Percentiles rank a stretch among this genome's conserved stretches.
phyloP scores from a whole-genome alignment of 768 basidiomycete species.

The Suillus paluster region DNA sequence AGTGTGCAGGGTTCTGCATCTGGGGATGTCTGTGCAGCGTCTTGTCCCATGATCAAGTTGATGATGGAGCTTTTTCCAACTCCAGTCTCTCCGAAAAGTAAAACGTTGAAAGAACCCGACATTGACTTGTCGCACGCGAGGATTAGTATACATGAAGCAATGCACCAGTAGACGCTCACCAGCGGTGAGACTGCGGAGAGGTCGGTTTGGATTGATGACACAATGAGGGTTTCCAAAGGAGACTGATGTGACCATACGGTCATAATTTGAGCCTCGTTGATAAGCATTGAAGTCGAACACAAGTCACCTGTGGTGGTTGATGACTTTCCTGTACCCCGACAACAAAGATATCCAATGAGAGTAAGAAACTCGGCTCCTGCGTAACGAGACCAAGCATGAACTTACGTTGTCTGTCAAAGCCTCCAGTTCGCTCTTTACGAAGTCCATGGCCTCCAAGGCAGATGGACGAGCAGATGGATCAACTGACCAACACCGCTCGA shows the following conservation, averaged over 20 bases:
- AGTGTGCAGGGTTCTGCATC: constrained; percentile 43
- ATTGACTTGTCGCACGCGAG: not conserved
- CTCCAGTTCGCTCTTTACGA: not conserved
- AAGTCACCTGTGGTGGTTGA: not conserved
- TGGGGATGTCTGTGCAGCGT: constrained; percentile 35
- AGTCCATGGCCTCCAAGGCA: not conserved
- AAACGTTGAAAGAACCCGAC: constrained; percentile 32
- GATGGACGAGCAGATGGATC: not conserved
- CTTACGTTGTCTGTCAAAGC: not conserved
- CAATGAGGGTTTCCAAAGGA: not conserved
- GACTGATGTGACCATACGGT: not conserved
- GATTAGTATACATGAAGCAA: not conserved
- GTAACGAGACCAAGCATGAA: not conserved
- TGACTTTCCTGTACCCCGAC: not conserved
- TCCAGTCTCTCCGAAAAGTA: constrained; percentile 49
- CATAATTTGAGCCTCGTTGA: not conserved
- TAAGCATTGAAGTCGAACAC: not conserved
- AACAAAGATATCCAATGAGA: not conserved
- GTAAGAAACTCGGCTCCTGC: not conserved
- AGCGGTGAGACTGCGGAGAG: not conserved
- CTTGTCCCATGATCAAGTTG: constrained; percentile 42
- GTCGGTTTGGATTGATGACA: not conserved
- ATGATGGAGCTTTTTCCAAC: constrained; percentile 48
- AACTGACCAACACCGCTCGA: constrained; percentile 3
- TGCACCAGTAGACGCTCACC: not conserved